Evolutionary conservation across 352 stramenopile genomes (phyloP).

Genomic region (Blastocystis sp.): DNA sequence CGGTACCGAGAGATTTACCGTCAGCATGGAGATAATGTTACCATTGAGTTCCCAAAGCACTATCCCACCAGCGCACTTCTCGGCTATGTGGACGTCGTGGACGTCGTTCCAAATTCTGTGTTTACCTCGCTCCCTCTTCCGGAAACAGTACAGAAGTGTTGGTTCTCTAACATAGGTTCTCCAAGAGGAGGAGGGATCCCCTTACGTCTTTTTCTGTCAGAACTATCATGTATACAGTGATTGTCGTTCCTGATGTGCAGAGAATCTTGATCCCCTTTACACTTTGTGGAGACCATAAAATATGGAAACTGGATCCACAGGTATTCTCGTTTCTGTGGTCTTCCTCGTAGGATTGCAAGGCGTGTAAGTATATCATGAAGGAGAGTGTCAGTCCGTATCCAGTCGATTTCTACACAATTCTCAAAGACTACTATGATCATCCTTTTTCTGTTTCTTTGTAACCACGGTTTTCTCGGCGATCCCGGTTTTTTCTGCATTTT

Average conservation of each 20-base stretch:
- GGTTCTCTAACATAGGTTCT: neutral
- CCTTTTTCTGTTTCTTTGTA: neutral
- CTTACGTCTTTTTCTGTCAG: constrained; percentile 33
- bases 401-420: constrained; percentile 22
- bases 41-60: constrained; percentile 16
- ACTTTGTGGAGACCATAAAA: constrained; percentile 25
- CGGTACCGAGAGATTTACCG: constrained; percentile 21
- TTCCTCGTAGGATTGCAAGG: constrained; percentile 21
- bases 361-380: constrained; percentile 33
- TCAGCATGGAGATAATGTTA: neutral
- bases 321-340: neutral
- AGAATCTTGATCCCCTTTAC: constrained; percentile 18
- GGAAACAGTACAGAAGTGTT: neutral
- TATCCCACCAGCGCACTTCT: constrained; percentile 26
- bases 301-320: constrained; percentile 46
- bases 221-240: constrained; percentile 2
- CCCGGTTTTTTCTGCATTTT: too few species aligned
- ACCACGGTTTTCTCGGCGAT: neutral
- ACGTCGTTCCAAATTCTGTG: neutral
- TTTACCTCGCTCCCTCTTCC: neutral
- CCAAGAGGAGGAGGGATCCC: constrained; percentile 21
- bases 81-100: constrained; percentile 29
- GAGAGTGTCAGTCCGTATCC: constrained; percentile 22
- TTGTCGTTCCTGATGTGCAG: neutral
- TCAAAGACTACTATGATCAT: neutral